phyloP scores from a whole-genome alignment of 805 yeast species.

The Ascoidea asiatica region DNA sequence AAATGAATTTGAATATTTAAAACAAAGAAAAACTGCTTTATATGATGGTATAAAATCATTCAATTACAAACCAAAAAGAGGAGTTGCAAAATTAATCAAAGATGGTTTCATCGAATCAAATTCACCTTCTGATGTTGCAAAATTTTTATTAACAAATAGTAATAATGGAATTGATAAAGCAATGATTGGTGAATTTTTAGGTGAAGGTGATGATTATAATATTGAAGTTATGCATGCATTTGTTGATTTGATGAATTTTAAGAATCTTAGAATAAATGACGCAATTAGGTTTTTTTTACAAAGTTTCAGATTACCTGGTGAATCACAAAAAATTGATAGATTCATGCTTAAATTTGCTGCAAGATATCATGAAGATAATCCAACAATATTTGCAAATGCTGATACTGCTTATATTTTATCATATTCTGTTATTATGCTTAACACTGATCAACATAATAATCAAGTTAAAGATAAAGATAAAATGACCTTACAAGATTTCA shows the following conservation, averaged over 20 bases:
- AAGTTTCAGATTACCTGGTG: conserved; percentile 90
- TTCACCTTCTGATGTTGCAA: conserved; percentile 59
- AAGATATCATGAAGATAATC: conserved; percentile 79
- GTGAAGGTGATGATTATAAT: conserved; percentile 73
- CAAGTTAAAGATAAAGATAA: conserved; percentile 70
- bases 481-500: conserved; percentile 81
- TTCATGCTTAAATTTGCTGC: conserved; percentile 96
- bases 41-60: conserved; percentile 68
- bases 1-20: conserved; percentile 71
- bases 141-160: conserved; percentile 42
- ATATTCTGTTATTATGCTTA: conserved; percentile 83
- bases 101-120: conserved; percentile 50
- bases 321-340: conserved; percentile 94
- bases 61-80: conserved; percentile 76
- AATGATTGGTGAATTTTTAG: conserved; percentile 80
- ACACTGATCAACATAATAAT: conserved; percentile 86
- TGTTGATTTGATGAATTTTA: conserved; percentile 77
- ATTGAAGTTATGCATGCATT: conserved; percentile 85
- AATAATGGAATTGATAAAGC: conserved; percentile 75
- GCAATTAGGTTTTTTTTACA: conserved; percentile 80
- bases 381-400: conserved; percentile 77
- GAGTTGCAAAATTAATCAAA: conserved; percentile 47
- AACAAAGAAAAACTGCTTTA: conserved; percentile 70
- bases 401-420: conserved; percentile 89
- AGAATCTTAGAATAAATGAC: conserved; percentile 56